Percentiles rank a stretch among this genome's conserved stretches.
Evolutionary conservation across 176 grass and related monocot species (phyloP).

Genomic region (Tillandsia leiboldiana): DNA sequence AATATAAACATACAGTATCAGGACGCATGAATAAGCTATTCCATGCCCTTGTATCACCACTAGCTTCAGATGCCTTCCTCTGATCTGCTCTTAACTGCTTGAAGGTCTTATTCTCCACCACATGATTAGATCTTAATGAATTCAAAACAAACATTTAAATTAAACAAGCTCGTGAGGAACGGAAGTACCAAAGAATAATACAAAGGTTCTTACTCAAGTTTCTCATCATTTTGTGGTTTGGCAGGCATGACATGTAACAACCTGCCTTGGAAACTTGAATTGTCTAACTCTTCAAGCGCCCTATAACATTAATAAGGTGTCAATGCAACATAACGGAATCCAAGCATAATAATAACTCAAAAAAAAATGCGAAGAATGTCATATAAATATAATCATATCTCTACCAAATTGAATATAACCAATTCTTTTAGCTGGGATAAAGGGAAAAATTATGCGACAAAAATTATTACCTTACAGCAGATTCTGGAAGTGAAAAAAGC

Average conservation of each 20-base stretch:
- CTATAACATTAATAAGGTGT: slow-evolving; percentile 26
- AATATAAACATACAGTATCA: slow-evolving; percentile 61
- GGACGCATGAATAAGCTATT: slow-evolving; percentile 88
- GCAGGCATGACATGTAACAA: slow-evolving; percentile 73
- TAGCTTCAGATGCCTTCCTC: slow-evolving; percentile 72
- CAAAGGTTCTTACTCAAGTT: slow-evolving; percentile 51
- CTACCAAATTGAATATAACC: background rate
- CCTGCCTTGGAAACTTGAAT: slow-evolving; percentile 90
- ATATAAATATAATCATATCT: background rate
- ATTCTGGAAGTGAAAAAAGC: slow-evolving; percentile 75
- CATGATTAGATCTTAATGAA: slow-evolving; percentile 44
- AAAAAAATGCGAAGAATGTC: background rate
- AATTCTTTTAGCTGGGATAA: background rate
- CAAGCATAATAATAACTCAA: background rate
- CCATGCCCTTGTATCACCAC: slow-evolving; percentile 86
- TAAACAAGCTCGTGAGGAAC: background rate
- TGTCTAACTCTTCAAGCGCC: slow-evolving; percentile 89
- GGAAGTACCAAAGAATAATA: slow-evolving; percentile 7
- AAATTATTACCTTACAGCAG: slow-evolving; percentile 65
- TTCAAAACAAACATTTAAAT: slow-evolving; percentile 1
- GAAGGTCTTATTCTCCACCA: slow-evolving; percentile 55
- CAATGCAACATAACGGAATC: slow-evolving; percentile 1
- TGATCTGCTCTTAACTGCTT: slow-evolving; percentile 70
- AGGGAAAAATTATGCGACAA: slow-evolving; percentile 9
- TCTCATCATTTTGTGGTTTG: slow-evolving; percentile 66